phyloP scores from a whole-genome alignment of 2,329 filamentous ascomycete genomes.

The Colletotrichum australisinense region DNA sequence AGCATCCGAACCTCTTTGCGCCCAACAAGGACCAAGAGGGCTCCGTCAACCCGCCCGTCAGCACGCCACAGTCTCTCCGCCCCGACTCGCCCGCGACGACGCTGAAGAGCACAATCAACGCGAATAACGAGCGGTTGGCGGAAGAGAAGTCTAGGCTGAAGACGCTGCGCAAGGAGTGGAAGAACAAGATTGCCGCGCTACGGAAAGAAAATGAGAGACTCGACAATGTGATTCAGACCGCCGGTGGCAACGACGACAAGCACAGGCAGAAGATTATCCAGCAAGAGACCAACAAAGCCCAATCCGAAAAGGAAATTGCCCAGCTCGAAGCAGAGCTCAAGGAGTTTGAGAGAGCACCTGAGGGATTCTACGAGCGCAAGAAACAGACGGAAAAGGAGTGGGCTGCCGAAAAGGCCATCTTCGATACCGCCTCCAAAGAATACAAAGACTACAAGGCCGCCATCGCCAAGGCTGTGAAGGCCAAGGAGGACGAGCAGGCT shows the following conservation, averaged over 20 bases:
- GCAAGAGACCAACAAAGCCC: conserved; percentile 79
- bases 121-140: conserved; percentile 75
- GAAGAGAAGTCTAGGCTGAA: conserved; percentile 78
- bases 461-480: conserved; percentile 71
- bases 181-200: conserved; percentile 73
- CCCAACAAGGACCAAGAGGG: conserved; percentile 54
- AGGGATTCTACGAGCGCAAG: conserved; percentile 69
- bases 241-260: conserved; percentile 81
- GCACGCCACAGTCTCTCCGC: conserved; percentile 70
- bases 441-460: conserved; percentile 70
- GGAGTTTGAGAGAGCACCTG: conserved; percentile 71
- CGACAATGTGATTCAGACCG: conserved; percentile 73
- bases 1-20: conserved; percentile 75
- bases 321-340: conserved; percentile 70
- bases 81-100: conserved; percentile 83
- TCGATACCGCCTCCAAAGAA: conserved; percentile 66
- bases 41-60: conserved; percentile 45
- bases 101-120: conserved; percentile 79
- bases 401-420: conserved; percentile 67
- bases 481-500: conserved; percentile 72
- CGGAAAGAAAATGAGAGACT: conserved; percentile 81
- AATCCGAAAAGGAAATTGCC: conserved; percentile 67
- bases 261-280: conserved; percentile 80
- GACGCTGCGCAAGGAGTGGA: conserved; percentile 79
- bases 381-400: conserved; percentile 64